Evolutionary conservation across 495 filamentous ascomycete genomes (phyloP).

Genomic region (Pseudomonodictys pantanalensis): DNA sequence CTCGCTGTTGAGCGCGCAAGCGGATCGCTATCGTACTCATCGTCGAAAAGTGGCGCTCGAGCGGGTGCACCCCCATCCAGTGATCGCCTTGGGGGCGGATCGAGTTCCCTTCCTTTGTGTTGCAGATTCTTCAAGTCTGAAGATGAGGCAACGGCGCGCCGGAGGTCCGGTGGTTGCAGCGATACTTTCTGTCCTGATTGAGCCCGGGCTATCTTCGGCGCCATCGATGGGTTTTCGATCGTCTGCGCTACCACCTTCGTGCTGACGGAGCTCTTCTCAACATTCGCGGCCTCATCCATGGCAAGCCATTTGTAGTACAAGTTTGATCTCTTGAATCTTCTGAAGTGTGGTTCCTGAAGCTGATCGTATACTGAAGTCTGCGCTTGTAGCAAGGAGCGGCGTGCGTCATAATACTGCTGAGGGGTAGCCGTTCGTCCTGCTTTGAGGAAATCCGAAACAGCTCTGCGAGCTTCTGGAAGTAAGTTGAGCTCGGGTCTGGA

Average conservation of each 20-base stretch:
- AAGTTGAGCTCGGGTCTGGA: slow-evolving; percentile 78
- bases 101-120: slow-evolving; percentile 42
- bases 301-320: slow-evolving; percentile 93
- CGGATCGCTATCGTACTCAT: slow-evolving; percentile 64
- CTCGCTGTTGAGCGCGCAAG: slow-evolving; percentile 60
- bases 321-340: slow-evolving; percentile 85
- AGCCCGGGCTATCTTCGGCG: slow-evolving; percentile 27
- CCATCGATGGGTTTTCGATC: slow-evolving; percentile 33
- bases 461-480: slow-evolving; percentile 60
- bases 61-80: slow-evolving; percentile 52
- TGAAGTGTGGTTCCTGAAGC: slow-evolving; percentile 74
- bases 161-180: slow-evolving; percentile 46
- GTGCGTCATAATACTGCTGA: slow-evolving; percentile 77
- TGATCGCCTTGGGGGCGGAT: slow-evolving; percentile 52
- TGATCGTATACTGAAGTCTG: slow-evolving; percentile 81
- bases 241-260: slow-evolving; percentile 16
- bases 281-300: slow-evolving; percentile 69
- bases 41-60: slow-evolving; percentile 60
- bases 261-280: slow-evolving; percentile 25
- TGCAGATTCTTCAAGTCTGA: slow-evolving; percentile 52
- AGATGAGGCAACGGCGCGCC: slow-evolving; percentile 57
- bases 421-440: slow-evolving; percentile 71
- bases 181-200: slow-evolving; percentile 11
- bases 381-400: slow-evolving; percentile 74
- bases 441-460: slow-evolving; percentile 73